Conservation (phyloP, 495 filamentous ascomycete species). For the Gamarada debralockiae region DNA sequence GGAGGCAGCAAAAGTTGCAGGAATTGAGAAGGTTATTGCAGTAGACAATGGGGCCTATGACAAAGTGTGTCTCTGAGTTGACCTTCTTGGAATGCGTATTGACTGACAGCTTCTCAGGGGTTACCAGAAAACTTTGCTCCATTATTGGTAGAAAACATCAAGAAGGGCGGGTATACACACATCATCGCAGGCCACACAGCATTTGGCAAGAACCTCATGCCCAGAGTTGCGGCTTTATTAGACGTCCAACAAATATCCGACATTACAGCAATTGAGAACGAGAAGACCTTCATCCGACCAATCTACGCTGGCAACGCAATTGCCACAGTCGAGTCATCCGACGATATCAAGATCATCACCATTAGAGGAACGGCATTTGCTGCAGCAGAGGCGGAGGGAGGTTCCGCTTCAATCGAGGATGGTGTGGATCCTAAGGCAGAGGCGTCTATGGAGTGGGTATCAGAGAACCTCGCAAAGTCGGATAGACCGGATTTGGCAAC, state of each 20-base stretch:
- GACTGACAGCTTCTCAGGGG: constrained; percentile 47
- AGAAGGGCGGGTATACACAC: constrained; percentile 88
- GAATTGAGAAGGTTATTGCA: constrained; percentile 84
- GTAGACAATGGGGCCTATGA: constrained; percentile 90
- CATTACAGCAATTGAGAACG: constrained; percentile 78
- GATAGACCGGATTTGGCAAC: constrained; percentile 95
- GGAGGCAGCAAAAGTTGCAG: constrained; percentile 84
- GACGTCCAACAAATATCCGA: constrained; percentile 93
- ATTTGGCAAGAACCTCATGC: constrained; percentile 93
- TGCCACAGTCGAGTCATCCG: constrained; percentile 89
- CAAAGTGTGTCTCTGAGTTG: constrained; percentile 46
- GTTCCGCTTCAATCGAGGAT: constrained; percentile 56
- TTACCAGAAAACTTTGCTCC: constrained; percentile 95
- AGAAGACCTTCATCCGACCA: constrained; percentile 93
- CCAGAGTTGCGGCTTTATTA: constrained; percentile 90
- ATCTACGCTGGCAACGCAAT: constrained; percentile 98
- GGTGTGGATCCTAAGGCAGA: constrained; percentile 71
- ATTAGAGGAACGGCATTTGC: constrained; percentile 89
- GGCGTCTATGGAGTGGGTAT: constrained; percentile 78
- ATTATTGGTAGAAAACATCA: constrained; percentile 90
- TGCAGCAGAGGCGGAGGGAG: constrained; percentile 47
- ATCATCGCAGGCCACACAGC: constrained; percentile 87
- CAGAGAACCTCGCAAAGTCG: constrained; percentile 86
- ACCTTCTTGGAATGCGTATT: not conserved
- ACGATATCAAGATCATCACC: constrained; percentile 83